Base-by-base conservation (phyloP, 441 rosid genomes). In the Brassica hybrid region DNA sequence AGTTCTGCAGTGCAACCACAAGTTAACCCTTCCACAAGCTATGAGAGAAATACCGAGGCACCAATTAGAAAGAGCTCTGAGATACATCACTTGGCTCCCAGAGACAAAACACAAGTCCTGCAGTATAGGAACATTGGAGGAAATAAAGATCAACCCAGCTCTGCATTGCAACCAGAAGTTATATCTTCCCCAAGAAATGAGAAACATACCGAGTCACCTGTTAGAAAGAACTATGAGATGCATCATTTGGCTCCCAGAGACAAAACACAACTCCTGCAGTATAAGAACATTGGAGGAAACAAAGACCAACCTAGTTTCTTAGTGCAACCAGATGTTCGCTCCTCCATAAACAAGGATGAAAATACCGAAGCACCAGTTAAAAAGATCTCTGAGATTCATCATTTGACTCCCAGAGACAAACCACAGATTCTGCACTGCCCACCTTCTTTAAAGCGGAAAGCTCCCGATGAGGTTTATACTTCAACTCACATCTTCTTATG, bases 381-480 rank as follows among this genome's bases (percentile, higher is more conserved):
- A 56, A 76, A 72, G 11, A 57, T 32, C 80, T 72, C 82, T 71
- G 78, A 34, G 78, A 73, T 43, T 76, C 78, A 59, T 54, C 80
- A 67, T 75, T 63, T 81, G 74, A 71, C 72, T 79, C 78, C 65
- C 30, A 84, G 72, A 45, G 73, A 78, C 43, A 84, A 86, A 80
- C 82, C 76, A 65, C 82, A 78, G 75, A 74, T 61, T n/a, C 81
- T 77, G 54, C 80, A 17, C 19, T 79, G 75, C n/a, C 82, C 72
- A 32, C 67, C 89, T 71, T 88, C 91, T 63, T 82, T 91, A 82
- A 96, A 91, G 83, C 85, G 98, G 67, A 92, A 92, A 85, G 83
- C 77, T 32, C 73, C 38, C 52, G 86, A 76, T 61, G 48, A 88
- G 98, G 98, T 94, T 75, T 21, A 50, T 50, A 4, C 43, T 25